These are phyloP conservation scores for Chalara sp. DNA, from an alignment of 2,329 filamentous ascomycete species.

Conservation along the genomic window DNA sequence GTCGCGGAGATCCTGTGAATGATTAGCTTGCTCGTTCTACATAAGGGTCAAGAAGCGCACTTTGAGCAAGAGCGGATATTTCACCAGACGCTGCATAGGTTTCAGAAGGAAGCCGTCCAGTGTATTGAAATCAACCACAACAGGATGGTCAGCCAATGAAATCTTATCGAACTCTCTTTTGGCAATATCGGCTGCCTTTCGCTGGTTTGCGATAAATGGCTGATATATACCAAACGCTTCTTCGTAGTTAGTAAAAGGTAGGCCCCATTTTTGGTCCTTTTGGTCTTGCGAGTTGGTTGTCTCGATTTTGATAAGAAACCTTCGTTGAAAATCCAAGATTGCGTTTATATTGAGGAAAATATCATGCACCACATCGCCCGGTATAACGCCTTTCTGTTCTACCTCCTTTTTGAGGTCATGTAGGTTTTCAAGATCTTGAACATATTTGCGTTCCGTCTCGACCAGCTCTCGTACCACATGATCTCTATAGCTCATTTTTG, in stretches of 20 bases:
- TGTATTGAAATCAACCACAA: conserved; percentile 81
- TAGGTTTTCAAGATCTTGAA: conserved; percentile 90
- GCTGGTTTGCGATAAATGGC: conserved; percentile 94
- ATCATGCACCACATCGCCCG: conserved; percentile 83
- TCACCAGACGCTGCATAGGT: conserved; percentile 90
- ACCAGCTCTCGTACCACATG: conserved; percentile 89
- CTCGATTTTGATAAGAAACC: conserved; percentile 92
- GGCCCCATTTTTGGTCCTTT: conserved; percentile 83
- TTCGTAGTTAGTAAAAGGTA: conserved; percentile 78
- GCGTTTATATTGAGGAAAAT: conserved; percentile 96
- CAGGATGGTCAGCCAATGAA: conserved; percentile 63
- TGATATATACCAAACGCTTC: conserved; percentile 90
- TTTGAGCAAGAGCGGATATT: conserved; percentile 86
- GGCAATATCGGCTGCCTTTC: conserved; percentile 80
- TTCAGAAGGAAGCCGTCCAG: conserved; percentile 91
- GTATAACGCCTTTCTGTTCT: conserved; percentile 80
- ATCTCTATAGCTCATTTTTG: conserved; percentile 67
- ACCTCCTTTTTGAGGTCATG: conserved; percentile 87
- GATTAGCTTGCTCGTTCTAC: conserved; percentile 3
- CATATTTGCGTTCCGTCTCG: conserved; percentile 94
- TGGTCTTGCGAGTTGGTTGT: conserved; percentile 82
- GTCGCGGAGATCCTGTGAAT: conserved; percentile 70
- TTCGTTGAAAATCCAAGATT: conserved; percentile 89
- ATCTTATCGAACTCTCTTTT: conserved; percentile 85
- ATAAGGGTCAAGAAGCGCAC: conserved; percentile 35